phyloP scores from a whole-genome alignment of 2,329 filamentous ascomycete genomes.

The Pseudogymnoascus sp. region DNA sequence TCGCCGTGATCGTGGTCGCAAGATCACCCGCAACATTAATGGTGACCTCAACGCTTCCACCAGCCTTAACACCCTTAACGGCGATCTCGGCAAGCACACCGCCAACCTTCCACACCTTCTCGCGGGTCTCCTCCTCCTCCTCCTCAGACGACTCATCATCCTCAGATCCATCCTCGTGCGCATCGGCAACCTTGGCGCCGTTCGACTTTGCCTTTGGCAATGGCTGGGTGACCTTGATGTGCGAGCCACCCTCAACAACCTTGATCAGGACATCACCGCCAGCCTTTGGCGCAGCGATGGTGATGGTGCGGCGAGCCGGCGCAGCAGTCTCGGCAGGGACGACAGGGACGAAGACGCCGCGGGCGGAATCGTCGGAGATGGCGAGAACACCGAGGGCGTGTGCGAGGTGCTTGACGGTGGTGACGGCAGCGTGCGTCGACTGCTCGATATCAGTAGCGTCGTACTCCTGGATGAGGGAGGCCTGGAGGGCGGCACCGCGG shows the following conservation, averaged over 20 bases:
- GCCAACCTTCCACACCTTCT: conserved; percentile 89
- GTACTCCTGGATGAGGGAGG: conserved; percentile 88
- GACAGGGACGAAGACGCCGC: conserved; percentile 71
- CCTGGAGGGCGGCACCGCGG: conserved; percentile 90
- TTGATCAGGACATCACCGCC: conserved; percentile 85
- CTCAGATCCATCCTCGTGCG: conserved; percentile 50
- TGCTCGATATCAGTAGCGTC: conserved; percentile 90
- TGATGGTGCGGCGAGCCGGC: conserved; percentile 76
- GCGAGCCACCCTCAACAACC: conserved; percentile 77
- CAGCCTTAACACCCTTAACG: conserved; percentile 77
- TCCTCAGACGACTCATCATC: conserved; percentile 57
- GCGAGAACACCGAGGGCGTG: conserved; percentile 83
- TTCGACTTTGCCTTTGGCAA: conserved; percentile 66
- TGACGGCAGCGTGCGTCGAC: conserved; percentile 91
- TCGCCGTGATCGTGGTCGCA: conserved; percentile 68
- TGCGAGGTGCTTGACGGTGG: conserved; percentile 82
- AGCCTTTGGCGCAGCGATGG: conserved; percentile 66
- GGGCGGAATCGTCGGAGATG: conserved; percentile 47
- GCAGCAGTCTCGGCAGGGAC: conserved; percentile 82
- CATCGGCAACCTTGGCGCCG: conserved; percentile 50
- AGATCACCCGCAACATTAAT: conserved; percentile 80
- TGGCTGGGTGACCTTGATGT: conserved; percentile 89
- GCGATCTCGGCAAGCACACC: conserved; percentile 77
- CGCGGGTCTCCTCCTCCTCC: conserved; percentile 77
- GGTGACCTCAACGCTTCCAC: conserved; percentile 85